Base-by-base conservation (phyloP, 75 land plant species). In the Sequoia sempervirens region DNA sequence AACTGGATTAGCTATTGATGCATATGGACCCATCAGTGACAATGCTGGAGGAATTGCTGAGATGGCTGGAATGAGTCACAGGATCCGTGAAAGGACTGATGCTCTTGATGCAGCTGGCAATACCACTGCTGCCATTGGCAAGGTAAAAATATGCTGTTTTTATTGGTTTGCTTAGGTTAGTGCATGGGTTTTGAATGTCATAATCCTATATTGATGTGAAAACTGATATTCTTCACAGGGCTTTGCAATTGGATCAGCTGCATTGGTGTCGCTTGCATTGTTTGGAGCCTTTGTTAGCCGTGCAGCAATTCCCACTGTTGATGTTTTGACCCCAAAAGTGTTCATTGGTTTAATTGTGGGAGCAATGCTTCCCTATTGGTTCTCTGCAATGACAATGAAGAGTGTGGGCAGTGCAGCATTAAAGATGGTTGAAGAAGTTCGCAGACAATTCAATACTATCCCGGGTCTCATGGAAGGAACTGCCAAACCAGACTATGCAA, bases 31-130 rank as follows among this genome's bases (percentile, higher is more conserved):
- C 12, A 95, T 96, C 83, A 96, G 97, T 89, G 97, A 96, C 89
- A 96, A 96, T 88, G 97, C 98, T 83, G 98, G 98, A 66, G 98
- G 98, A 52, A 96, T 96, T 88, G 98, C 98, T 52, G 98, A 96
- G 85, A 96, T 96, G 96, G 95, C 98, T 82, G 96, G 96, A 70
- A 93, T 95, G 93, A 88, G 89, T 86, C 96, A 93, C 88, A 85
- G 90, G 38, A 91, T 95, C 40, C 92, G 97, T 83, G 97, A 95
- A 84, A 94, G 97, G 79, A 95, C 97, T 75, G 97, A 95, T 88
- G 98, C 98, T 41, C 92, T 96, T 75, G 98, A 96, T 93, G 95
- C 97, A 82, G 98, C 98, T 74, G 97, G 97, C 34, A 96, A 96
- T 87, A 96, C 98, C 68, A 96, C 98, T 34, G 97, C 98, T 81